Percentiles rank a stretch among this genome's conserved stretches.
Conservation (phyloP, 2,329 filamentous ascomycete genomes). For the Aspergillus pseudoglaucus region DNA sequence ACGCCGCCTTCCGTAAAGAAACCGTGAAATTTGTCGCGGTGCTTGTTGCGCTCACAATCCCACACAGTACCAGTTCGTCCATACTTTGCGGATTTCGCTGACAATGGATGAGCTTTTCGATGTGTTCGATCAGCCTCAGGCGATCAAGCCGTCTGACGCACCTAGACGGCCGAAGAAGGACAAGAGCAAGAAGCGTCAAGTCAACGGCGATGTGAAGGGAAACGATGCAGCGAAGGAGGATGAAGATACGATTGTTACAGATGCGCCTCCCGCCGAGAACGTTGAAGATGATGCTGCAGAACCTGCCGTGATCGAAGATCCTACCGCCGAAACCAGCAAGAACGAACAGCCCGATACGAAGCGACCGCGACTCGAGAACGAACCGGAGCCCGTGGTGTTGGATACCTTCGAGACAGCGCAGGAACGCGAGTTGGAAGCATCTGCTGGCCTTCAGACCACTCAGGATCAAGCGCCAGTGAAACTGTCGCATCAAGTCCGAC, state of each 20-base stretch:
- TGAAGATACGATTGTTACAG: conserved; percentile 16
- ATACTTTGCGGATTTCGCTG: conserved; percentile 14
- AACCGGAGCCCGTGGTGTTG: conserved; percentile 74
- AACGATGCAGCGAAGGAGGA: conserved; percentile 25
- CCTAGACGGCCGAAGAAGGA: conserved; percentile 45
- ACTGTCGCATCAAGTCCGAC: conserved; percentile 93
- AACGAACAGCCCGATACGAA: conserved; percentile 40
- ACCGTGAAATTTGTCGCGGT: conserved; percentile 29
- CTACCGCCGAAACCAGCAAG: conserved; percentile 12
- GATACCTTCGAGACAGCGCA: conserved; percentile 94
- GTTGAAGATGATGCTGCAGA: conserved; percentile 11
- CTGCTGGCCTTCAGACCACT: conserved; percentile 59
- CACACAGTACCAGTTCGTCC: conserved; percentile 8
- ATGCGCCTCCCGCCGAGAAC: conserved; percentile 13
- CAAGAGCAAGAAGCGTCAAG: conserved; percentile 77
- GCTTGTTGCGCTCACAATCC: conserved; percentile 13
- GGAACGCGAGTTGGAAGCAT: conserved; percentile 79
- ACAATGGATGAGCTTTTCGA: conserved; percentile 74
- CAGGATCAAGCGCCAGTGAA: conserved; percentile 64
- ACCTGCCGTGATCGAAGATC: conserved; percentile 9
- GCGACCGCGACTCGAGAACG: conserved; percentile 48
- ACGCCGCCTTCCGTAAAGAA: conserved; percentile 20
- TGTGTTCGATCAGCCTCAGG: conserved; percentile 63
- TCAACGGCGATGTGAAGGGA: conserved; percentile 69
- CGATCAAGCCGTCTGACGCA: conserved; percentile 28